Conservation (phyloP, 1,284 basidiomycete species). For the Earliella scabrosa region DNA sequence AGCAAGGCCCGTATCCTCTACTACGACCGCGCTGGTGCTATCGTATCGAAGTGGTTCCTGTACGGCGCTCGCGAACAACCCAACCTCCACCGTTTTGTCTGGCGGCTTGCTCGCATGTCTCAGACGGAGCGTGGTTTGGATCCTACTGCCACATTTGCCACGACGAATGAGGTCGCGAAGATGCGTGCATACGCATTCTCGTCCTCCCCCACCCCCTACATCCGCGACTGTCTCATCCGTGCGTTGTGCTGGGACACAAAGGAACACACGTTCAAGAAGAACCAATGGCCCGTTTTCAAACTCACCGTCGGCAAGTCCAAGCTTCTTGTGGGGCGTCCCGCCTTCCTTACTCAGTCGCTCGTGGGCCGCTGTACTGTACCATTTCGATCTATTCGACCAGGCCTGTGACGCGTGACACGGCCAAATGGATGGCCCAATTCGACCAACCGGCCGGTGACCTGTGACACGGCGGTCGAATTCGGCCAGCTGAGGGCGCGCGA, state of each 20-base stretch:
- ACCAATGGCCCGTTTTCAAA: not conserved
- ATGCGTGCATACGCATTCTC: not conserved
- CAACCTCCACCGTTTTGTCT: constrained; percentile 22
- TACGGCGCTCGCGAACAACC: not conserved
- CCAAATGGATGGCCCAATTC: too few species aligned
- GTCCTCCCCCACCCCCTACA: not conserved
- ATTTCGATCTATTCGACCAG: too few species aligned
- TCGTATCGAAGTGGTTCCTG: constrained; percentile 22
- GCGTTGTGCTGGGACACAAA: not conserved
- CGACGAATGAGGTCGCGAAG: not conserved
- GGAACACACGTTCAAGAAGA: not conserved
- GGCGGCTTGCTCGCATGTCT: constrained; percentile 20
- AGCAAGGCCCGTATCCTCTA: constrained; percentile 19
- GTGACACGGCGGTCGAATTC: too few species aligned
- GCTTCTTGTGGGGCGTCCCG: not conserved
- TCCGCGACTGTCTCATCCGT: not conserved
- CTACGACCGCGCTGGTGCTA: constrained; percentile 25
- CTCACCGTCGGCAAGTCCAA: not conserved
- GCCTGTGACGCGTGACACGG: too few species aligned
- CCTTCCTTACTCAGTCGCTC: not conserved
- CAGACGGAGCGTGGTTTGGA: constrained; percentile 25
- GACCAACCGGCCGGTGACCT: too few species aligned
- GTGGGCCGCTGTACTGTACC: not conserved
- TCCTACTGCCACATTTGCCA: constrained; percentile 13
- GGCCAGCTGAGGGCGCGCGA: too few species aligned